Evolutionary conservation across 1,139 yeast species (phyloP), one percentile per base, ranked within the genome.

Genomic region (Hyphopichia wangnamkhiaoensis): DNA sequence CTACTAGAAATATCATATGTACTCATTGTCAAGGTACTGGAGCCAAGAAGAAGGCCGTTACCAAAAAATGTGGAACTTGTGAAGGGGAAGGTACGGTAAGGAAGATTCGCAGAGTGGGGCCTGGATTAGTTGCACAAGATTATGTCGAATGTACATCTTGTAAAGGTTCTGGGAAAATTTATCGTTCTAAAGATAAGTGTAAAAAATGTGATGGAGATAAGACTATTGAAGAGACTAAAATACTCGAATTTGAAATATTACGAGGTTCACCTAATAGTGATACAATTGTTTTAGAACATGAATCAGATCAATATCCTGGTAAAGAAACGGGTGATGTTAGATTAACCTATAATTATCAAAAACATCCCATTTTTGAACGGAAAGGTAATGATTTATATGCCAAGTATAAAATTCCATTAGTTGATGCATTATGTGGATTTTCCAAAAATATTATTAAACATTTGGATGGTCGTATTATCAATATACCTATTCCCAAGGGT

Each of bases 391-490:
- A 91, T 57, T 65, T 93, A 37, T 79, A 76, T 48, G 74, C 88
- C 6, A 68, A 74, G 21, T 65, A 81, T 39, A 71, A 67, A 14
- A 76, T 93, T 26, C 74, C 95, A 2, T 68, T 93, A 38, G 80
- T 81, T 5, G 98, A 93, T 50, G 82, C 97, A 0, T 68, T 93
- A 28, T 79, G 90, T 47, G 98, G 98, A 3, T 85, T 90, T 53
- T 73, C 85, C 12, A 71, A 79, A 43, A 72, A 78, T 9, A 69
- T 90, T 7, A 65, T 85, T n/a, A 77, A 77, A 47, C 95, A 89
- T 51, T 71, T 91, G 41, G 98, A 93, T 59, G 93, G 87, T 9
- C 77, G 98, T 45, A 80, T 83, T 19, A 62, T 91, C 19, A 72
- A 74, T 38, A 62, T 87, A 25, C 65, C 80, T 3, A 78, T 87